These are phyloP conservation scores for Phytophthora ohioensis DNA, from an alignment of 352 stramenopile genomes.

Conservation along the genomic window DNA sequence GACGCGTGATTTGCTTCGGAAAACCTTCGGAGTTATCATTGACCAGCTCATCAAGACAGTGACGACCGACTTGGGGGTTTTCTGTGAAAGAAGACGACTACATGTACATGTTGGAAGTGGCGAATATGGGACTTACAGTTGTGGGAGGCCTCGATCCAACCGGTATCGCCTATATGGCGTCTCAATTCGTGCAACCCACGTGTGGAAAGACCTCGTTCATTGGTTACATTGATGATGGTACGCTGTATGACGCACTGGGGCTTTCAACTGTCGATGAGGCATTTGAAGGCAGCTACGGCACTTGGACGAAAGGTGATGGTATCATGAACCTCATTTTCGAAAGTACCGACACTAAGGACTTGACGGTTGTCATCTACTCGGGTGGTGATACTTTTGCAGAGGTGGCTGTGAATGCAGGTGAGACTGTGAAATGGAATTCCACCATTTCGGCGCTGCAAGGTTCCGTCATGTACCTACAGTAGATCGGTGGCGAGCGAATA, in stretches of 20 bases:
- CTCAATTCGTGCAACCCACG: conserved; percentile 41
- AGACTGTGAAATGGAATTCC: conserved; percentile 8
- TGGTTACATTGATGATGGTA: conserved; percentile 31
- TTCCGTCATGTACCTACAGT: conserved; percentile 11
- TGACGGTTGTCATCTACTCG: conserved; percentile 25
- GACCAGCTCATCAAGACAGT: conserved; percentile 17
- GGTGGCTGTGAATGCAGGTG: conserved; percentile 18
- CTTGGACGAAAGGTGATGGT: conserved; percentile 35
- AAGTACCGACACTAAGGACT: conserved; percentile 24
- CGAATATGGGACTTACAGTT: conserved; percentile 39
- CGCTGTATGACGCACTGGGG: conserved; percentile 23
- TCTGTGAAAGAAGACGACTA: conserved; percentile 24
- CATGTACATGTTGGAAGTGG: conserved; percentile 42
- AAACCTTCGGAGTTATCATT: conserved; percentile 25
- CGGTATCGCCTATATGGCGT: conserved; percentile 35
- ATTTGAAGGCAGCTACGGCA: conserved; percentile 33
- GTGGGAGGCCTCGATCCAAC: conserved; percentile 40
- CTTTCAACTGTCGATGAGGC: conserved; percentile 23
- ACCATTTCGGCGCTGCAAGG: conserved; percentile 4
- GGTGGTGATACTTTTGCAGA: conserved; percentile 2
- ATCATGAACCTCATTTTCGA: conserved; percentile 23
- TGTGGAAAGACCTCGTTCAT: conserved; percentile 15
- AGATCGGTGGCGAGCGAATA: conserved; percentile 22
- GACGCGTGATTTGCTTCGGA: conserved; percentile 20
- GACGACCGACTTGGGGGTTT: conserved; percentile 8